Evolutionary conservation across 108 stramenopile species (phyloP).

Genomic region (Cyclotella atomus): DNA sequence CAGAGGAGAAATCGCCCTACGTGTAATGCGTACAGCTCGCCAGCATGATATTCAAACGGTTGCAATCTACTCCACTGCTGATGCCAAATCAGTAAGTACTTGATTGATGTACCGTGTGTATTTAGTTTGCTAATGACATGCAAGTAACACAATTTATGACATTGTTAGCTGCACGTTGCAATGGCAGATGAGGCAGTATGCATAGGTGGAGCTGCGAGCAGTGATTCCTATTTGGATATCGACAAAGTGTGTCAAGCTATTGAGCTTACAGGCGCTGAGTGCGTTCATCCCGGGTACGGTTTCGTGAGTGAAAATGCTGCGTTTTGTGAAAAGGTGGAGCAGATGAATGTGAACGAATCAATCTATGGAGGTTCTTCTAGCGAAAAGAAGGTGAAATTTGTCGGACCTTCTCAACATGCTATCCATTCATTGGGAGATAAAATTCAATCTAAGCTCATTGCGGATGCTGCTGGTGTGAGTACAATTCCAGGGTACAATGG

Average conservation of each 20-base stretch:
- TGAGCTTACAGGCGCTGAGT: conserved; percentile 75
- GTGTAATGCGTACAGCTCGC: conserved; percentile 89
- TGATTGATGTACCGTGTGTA: not conserved
- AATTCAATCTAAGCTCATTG: conserved; percentile 92
- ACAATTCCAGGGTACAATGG: conserved; percentile 95
- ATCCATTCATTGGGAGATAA: conserved; percentile 95
- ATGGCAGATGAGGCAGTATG: conserved; percentile 83
- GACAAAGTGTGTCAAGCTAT: conserved; percentile 83
- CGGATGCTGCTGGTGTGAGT: conserved; percentile 85
- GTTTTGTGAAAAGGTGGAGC: conserved; percentile 59
- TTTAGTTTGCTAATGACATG: not conserved
- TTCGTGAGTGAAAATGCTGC: conserved; percentile 80
- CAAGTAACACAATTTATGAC: not conserved
- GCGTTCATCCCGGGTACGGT: conserved; percentile 95
- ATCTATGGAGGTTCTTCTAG: not conserved
- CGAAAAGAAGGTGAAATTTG: conserved; percentile 61
- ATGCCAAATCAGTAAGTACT: conserved; percentile 57
- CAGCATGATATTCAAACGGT: conserved; percentile 84
- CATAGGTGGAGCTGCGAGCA: conserved; percentile 83
- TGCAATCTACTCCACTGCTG: conserved; percentile 90
- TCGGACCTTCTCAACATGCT: conserved; percentile 90
- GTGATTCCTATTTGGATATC: conserved; percentile 77
- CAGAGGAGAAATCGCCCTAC: conserved; percentile 93
- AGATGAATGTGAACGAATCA: conserved; percentile 27
- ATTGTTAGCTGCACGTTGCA: conserved; percentile 56